Base-by-base conservation (phyloP, 192 early-diverging fungal genomes). In the Entomortierella beljakovae region DNA sequence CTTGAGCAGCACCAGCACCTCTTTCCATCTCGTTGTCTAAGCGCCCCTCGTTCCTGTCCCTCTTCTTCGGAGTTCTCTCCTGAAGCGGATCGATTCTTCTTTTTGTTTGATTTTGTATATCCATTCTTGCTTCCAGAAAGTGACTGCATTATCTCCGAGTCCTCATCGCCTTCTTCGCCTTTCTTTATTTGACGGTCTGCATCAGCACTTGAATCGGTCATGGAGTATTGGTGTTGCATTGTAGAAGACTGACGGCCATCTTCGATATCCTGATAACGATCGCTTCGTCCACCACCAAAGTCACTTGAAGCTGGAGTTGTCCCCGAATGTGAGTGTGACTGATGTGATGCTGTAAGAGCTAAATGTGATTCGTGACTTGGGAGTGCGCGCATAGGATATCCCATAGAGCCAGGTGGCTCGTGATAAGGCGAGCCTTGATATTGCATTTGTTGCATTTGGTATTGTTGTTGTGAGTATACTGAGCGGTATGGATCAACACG, bases 1-100 rank as follows among this genome's bases (percentile, higher is more conserved):
- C 62, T 48, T 0, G 75, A 70, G 23, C 75, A 79, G 49, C 75
- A 79, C 28, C 26, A 79, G 31, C 75, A 79, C 38, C 67, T 61
- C 22, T 79, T 79, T 37, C 22, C 20, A 25, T 69, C 75, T 33
- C 62, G 6, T 8, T 60, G 33, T 34, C 75, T 52, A 13, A 22
- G 3, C 28, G 26, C 61, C 23, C 75, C 75, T 28, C 57, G 53
- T 35, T 79, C 75, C 57, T 79, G 75, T 10, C 74, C 74, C 60
- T 70, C 67, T 31, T 79, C 75, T 8, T 79, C 75, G 40, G 65
- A 66, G 7, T 77, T 65, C 10, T 77, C 73, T 23, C 57, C 61
- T 7, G 43, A 55, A 9, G 34, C 32, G 0, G 22, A 16, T 0
- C 28, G 29, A 26, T 38, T 23, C 5, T 53, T 62, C 60, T 25